phyloP scores from a whole-genome alignment of 345 rosid species.

The Carallia pectinifolia region DNA sequence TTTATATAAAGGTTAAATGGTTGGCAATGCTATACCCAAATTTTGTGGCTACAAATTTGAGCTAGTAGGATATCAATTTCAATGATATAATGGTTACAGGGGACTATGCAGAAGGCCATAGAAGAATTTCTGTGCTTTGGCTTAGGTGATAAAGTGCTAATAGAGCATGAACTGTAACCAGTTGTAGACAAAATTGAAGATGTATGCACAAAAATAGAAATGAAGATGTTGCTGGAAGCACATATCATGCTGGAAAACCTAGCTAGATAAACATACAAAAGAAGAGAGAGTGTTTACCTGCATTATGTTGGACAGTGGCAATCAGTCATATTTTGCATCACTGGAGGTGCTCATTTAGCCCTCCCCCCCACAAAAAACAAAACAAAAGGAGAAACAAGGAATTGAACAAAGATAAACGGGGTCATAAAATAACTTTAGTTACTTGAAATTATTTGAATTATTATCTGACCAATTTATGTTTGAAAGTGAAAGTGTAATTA shows the following conservation, averaged over 20 bases:
- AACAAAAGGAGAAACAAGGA: background rate
- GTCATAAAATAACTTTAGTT: background rate
- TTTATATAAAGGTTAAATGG: no score
- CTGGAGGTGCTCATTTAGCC: no score
- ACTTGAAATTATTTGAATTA: background rate
- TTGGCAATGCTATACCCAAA: no score
- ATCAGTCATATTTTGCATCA: background rate
- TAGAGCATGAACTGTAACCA: background rate
- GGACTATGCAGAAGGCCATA: no score
- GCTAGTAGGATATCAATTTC: no score
- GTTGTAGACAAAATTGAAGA: no score
- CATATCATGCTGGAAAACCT: background rate
- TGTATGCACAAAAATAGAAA: background rate
- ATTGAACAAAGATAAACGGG: slow-evolving; percentile 1
- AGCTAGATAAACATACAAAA: background rate
- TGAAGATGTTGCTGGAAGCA: background rate
- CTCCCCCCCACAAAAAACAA: no score
- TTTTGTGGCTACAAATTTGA: no score
- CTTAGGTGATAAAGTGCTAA: background rate
- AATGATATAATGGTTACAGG: no score
- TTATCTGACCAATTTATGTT: background rate
- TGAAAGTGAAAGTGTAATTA: background rate
- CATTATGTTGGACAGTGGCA: background rate
- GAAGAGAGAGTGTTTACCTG: background rate
- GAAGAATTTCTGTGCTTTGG: no score